These are phyloP conservation scores for Hanseniaspora taiwanica DNA, from an alignment of 805 yeast species.

Conservation along the genomic window DNA sequence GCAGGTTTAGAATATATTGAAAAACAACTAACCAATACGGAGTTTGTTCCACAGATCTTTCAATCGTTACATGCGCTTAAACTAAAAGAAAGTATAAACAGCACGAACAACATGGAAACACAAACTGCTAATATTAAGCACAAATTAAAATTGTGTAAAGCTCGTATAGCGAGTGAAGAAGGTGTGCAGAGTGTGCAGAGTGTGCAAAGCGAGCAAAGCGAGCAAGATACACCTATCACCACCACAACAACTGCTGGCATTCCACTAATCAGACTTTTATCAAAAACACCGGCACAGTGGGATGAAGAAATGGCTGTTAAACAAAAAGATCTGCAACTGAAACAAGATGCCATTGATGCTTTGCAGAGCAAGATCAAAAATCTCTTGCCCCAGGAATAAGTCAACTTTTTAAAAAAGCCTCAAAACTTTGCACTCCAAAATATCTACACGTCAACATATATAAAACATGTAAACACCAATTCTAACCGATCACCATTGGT, in stretches of 20 bases:
- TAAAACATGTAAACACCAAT: no score
- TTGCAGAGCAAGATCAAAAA: conserved; percentile 7
- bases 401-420: background rate
- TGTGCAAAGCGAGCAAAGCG: no score
- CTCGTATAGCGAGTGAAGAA: background rate
- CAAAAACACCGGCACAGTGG: conserved; percentile 21
- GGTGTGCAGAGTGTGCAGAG: background rate
- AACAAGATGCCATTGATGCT: conserved; percentile 10
- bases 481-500: no score
- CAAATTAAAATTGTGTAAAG: conserved; percentile 4
- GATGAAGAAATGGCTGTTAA: conserved; percentile 12
- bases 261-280: conserved; percentile 12
- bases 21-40: background rate
- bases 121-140: conserved; percentile 6
- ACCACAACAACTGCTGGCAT: conserved; percentile 11
- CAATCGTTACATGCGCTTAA: background rate
- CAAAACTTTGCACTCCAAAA: background rate
- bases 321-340: conserved; percentile 16
- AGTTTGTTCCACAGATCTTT: conserved; percentile 1
- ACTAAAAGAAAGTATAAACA: background rate
- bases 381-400: conserved; percentile 1
- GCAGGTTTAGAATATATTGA: background rate
- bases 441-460: no score
- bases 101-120: conserved; percentile 5
- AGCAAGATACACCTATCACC: background rate